Base-by-base conservation (phyloP, 2,329 filamentous ascomycete genomes). In the Talaromyces piceae region DNA sequence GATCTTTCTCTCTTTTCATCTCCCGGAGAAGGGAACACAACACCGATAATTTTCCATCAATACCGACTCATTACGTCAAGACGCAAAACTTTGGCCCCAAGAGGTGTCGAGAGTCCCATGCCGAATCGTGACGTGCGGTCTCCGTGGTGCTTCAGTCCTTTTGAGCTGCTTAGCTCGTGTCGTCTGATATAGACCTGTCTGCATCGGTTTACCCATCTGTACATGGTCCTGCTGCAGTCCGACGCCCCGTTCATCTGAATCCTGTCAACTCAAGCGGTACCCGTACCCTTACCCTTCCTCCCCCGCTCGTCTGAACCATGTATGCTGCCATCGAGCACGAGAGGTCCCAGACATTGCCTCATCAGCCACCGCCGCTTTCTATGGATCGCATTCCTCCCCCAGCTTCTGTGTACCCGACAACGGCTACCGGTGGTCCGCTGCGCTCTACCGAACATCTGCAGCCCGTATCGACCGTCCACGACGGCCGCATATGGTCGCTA, bases 401-500 rank as follows among this genome's bases (percentile, higher is more conserved):
- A 27, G 62, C 66, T 37, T 61, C 65, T 47, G 58, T 64, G 43
- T 65, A 71, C 60, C 64, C 65, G 50, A 63, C 67, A 49, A 61
- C 66, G 49, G 63, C 64, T 26, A 58, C 67, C 46, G 58, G 57
- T 51, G 63, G 58, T 41, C 60, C 67, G 27, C 56, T 67, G 45
- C 64, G 58, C 16, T 56, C 63, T 16, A 57, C 61, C 49, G 62
- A 66, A 46, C 65, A 67, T 46, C 64, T 73, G n/a, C 63, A 65
- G 5, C 64, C 72, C 6, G 60, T 71, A 18, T 64, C 67, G 6
- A 71, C 68, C 47, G 59, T 68, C 37, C 71, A 67, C 46, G 68
- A 73, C 23, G 71, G 70, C 41, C 68, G 71, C 26, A 69, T 69
- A 41, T 75, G 69, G 68, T 86, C 83, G 55, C 78, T 95, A 47